Percentiles rank a stretch among this genome's conserved stretches.
These are phyloP conservation scores for Fagus crenata DNA, from an alignment of 306 rosid genomes.

Conservation along the genomic window DNA sequence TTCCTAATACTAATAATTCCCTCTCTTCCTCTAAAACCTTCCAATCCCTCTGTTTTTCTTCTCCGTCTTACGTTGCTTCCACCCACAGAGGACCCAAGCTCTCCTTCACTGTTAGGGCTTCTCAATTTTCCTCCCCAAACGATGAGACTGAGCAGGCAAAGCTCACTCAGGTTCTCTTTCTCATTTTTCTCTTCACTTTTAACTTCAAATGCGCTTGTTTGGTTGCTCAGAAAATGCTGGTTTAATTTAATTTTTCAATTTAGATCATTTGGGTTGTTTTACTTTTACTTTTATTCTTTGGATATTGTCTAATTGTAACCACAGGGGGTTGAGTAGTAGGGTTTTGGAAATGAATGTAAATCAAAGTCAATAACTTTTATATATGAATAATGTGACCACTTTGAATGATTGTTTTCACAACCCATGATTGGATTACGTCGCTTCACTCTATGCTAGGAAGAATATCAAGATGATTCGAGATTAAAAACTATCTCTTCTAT, in stretches of 20 bases:
- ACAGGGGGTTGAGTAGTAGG: neutral
- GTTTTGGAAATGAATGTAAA: conserved; percentile 5
- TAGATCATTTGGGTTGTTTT: neutral
- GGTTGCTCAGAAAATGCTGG: conserved; percentile 6
- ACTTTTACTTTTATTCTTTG: neutral
- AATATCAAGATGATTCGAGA: too few relatives aligned
- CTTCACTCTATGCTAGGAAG: too few relatives aligned
- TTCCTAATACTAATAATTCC: conserved; percentile 13
- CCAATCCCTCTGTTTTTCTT: conserved; percentile 30
- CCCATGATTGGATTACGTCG: too few relatives aligned
- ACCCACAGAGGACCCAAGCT: conserved; percentile 35
- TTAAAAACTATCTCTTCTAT: too few relatives aligned
- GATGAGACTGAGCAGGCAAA: conserved; percentile 72
- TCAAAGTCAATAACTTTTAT: too few relatives aligned
- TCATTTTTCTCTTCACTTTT: neutral
- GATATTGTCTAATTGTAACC: neutral
- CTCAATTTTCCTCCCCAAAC: conserved; percentile 52
- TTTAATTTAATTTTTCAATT: neutral
- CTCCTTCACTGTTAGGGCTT: conserved; percentile 40
- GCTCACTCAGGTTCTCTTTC: conserved; percentile 66
- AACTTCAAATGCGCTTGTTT: neutral
- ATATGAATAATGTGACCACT: too few relatives aligned
- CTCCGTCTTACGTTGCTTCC: conserved; percentile 27
- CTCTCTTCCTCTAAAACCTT: conserved; percentile 25
- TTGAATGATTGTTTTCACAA: too few relatives aligned